These are phyloP conservation scores for Ambrosiella cleistominuta DNA, from an alignment of 2,329 filamentous ascomycete species.

Conservation along the genomic window DNA sequence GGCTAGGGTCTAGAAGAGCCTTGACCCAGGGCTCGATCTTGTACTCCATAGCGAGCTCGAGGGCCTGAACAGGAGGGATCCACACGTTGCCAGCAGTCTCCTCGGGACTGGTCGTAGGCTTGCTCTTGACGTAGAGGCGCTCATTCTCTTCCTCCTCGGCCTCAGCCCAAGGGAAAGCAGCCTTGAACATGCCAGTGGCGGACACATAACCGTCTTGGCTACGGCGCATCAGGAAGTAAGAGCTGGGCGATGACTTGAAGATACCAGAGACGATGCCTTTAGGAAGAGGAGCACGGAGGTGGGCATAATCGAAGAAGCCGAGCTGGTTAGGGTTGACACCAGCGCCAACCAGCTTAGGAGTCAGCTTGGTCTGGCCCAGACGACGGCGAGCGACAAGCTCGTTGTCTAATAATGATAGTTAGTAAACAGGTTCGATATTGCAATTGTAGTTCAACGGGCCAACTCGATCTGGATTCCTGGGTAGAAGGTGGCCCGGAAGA, in stretches of 20 bases:
- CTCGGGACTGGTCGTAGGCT: constrained; percentile 64
- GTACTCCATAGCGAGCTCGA: constrained; percentile 75
- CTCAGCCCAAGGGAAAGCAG: constrained; percentile 65
- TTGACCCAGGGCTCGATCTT: constrained; percentile 71
- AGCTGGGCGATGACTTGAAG: constrained; percentile 74
- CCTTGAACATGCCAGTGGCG: constrained; percentile 85
- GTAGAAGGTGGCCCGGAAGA: not conserved
- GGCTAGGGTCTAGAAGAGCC: constrained; percentile 76
- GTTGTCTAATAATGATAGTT: constrained; percentile 30
- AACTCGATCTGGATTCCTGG: not conserved
- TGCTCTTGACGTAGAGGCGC: constrained; percentile 68
- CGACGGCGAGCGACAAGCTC: constrained; percentile 71
- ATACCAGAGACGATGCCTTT: constrained; percentile 86
- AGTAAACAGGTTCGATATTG: not conserved
- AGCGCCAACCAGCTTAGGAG: constrained; percentile 61
- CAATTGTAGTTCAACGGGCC: too few species aligned
- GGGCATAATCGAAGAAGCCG: constrained; percentile 86
- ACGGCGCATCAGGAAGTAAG: constrained; percentile 91
- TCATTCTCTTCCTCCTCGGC: constrained; percentile 55
- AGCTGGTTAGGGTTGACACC: constrained; percentile 57
- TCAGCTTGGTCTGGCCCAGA: constrained; percentile 80
- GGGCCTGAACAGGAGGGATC: constrained; percentile 70
- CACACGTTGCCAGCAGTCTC: constrained; percentile 95
- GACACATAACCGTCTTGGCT: constrained; percentile 73
- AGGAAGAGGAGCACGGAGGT: constrained; percentile 79